Evolutionary conservation across 768 basidiomycete species (phyloP), one percentile per base, ranked within the genome.

Genomic region (Russula olivacea): DNA sequence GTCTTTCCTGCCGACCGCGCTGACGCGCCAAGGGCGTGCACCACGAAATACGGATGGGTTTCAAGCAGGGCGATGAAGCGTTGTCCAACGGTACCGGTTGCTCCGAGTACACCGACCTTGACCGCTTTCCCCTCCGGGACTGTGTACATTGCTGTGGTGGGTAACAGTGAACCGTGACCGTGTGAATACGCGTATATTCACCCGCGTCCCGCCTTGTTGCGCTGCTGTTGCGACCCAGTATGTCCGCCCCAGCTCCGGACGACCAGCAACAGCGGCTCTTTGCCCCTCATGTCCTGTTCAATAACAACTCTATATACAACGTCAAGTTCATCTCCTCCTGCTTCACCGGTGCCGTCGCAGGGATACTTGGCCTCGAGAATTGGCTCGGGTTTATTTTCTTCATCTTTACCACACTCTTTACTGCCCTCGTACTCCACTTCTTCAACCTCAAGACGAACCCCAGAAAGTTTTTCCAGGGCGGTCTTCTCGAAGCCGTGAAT

Each of bases 11-110:
- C 93, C 1, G 92, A 95, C 69, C 93, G 75, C 1, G 87, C 76
- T 11, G 93, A 96, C 48, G 97, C 97, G 45, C 95, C 96, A 47
- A 99, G 82, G 0, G 84, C 87, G 72, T 88, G 86, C 68, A 98
- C 80, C 63, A 78, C 76, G 75, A 99, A 98, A 85, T 88, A 98
- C 0, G 96, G 94, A 72, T 99, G 97, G 8, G 77, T 72, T 4
- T 91, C 79, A 53, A 99, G 87, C 53, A 98, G 85, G 55, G 85
- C 81, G 74, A 98, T 89, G 74, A 98, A 99, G 45, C 94, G 84
- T 75, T 98, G 96, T 25, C 96, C 95, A 54, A 98, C 96, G 52
- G 93, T 97, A 61, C 96, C 93, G 0, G 92, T 95, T 1, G 93
- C 92, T 36, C 92, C 92, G 10, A 94, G 79, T 52, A 95, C 77